Percentiles rank a stretch among this genome's conserved stretches.
phyloP scores from a whole-genome alignment of 1,284 basidiomycete genomes.

The Dichomitus squalens region DNA sequence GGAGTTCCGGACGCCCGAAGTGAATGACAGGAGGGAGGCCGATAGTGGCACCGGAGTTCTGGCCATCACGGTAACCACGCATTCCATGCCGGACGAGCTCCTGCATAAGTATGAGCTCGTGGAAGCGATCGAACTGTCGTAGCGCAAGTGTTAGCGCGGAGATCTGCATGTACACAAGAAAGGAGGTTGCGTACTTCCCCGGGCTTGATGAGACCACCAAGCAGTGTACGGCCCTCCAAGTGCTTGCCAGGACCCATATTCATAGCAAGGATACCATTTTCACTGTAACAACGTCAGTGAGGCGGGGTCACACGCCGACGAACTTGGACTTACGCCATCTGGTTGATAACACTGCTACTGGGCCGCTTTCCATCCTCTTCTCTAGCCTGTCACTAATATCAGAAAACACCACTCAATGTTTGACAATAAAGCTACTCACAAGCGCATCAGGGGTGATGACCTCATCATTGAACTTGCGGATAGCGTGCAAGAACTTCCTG shows the following conservation, averaged over 20 bases:
- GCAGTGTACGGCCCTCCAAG: slow-evolving; percentile 78
- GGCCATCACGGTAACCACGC: slow-evolving; percentile 37
- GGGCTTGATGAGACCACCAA: slow-evolving; percentile 82
- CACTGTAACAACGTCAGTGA: slow-evolving; percentile 39
- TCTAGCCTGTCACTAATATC: slow-evolving; percentile 46
- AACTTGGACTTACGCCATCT: slow-evolving; percentile 61
- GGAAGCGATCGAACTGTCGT: slow-evolving; percentile 73
- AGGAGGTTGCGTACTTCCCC: slow-evolving; percentile 56
- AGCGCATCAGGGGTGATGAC: slow-evolving; percentile 52
- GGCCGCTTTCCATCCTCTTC: slow-evolving; percentile 82
- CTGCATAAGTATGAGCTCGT: slow-evolving; percentile 43
- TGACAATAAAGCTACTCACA: slow-evolving; percentile 26
- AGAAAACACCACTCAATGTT: background rate
- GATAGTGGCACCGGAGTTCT: slow-evolving; percentile 61
- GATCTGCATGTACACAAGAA: background rate
- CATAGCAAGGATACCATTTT: slow-evolving; percentile 83
- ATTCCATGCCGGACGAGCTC: slow-evolving; percentile 32
- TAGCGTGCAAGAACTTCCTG: slow-evolving; percentile 47
- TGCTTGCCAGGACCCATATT: slow-evolving; percentile 86
- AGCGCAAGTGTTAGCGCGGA: slow-evolving; percentile 1
- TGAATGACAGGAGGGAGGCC: slow-evolving; percentile 84
- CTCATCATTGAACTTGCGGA: slow-evolving; percentile 55
- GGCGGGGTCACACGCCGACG: background rate
- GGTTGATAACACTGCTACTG: slow-evolving; percentile 62
- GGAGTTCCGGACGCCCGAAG: slow-evolving; percentile 78